A percentile compares a stretch with the other conserved stretches of the same genome.
phyloP scores from a whole-genome alignment of 345 rosid species.

The Brassica napus region DNA sequence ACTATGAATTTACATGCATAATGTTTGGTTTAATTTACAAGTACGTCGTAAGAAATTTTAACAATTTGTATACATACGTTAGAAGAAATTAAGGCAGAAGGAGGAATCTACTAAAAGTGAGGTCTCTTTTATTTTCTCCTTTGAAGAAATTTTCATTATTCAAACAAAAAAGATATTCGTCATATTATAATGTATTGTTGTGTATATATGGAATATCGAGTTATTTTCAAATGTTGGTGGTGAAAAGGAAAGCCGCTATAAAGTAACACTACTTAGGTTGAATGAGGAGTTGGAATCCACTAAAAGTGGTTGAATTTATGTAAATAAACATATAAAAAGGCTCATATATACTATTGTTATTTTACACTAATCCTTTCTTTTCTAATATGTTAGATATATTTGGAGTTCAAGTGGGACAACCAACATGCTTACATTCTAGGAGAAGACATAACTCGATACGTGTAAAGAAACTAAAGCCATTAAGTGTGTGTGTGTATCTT shows the following conservation, averaged over 20 bases:
- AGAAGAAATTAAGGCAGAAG: constrained; percentile 16
- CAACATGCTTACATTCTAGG: constrained; percentile 60
- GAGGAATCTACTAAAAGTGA: constrained; percentile 51
- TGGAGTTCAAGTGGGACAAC: constrained; percentile 57
- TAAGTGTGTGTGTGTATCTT: constrained; percentile 42
- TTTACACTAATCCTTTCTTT: constrained; percentile 20
- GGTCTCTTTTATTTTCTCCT: constrained; percentile 49
- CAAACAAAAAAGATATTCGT: constrained; percentile 11
- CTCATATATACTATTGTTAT: constrained; percentile 2
- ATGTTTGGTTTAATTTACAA: neutral
- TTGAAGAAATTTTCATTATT: constrained; percentile 25
- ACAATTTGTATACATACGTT: neutral
- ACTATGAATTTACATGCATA: neutral
- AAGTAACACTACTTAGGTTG: constrained; percentile 56
- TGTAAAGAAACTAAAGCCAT: constrained; percentile 62
- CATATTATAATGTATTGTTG: constrained; percentile 10
- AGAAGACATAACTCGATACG: constrained; percentile 48
- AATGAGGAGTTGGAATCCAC: constrained; percentile 98
- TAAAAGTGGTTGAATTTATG: constrained; percentile 49
- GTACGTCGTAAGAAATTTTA: neutral
- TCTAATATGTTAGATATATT: constrained; percentile 35
- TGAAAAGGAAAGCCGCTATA: constrained; percentile 82
- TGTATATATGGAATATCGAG: constrained; percentile 26
- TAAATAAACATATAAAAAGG: constrained; percentile 21
- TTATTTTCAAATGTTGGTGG: constrained; percentile 71